A percentile compares a stretch with the other conserved stretches of the same genome.
Evolutionary conservation across 768 basidiomycete species (phyloP).

Genomic region (Multifurca ochricompacta): DNA sequence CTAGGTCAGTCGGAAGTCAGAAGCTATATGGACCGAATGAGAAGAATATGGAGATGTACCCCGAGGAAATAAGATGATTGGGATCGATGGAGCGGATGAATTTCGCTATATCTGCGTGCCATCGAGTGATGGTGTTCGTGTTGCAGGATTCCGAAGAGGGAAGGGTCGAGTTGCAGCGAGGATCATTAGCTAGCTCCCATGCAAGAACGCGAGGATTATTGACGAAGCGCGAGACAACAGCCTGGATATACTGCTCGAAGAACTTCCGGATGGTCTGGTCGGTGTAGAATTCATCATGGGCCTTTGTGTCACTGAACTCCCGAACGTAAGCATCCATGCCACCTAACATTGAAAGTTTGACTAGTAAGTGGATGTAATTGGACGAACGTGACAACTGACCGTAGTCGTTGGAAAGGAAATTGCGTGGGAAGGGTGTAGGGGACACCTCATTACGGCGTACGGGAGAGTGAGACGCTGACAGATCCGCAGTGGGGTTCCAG

Average conservation of each 20-base stretch:
- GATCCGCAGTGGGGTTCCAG: conserved; percentile 14
- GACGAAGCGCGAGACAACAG: conserved; percentile 14
- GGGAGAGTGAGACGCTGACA: background rate
- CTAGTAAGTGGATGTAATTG: background rate
- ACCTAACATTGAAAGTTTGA: conserved; percentile 23
- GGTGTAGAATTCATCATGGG: conserved; percentile 35
- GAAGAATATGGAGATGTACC: conserved; percentile 18
- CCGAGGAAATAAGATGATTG: conserved; percentile 33
- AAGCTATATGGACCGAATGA: background rate
- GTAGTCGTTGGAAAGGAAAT: conserved; percentile 27
- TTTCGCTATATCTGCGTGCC: conserved; percentile 28
- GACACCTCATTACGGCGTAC: conserved; percentile 3
- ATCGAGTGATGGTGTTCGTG: conserved; percentile 27
- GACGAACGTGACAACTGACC: conserved; percentile 17
- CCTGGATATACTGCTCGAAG: conserved; percentile 13
- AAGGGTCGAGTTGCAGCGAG: conserved; percentile 18
- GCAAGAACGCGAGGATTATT: conserved; percentile 9
- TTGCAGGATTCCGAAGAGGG: conserved; percentile 21
- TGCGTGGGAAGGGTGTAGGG: conserved; percentile 22
- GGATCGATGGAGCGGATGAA: conserved; percentile 24
- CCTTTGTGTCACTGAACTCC: conserved; percentile 24
- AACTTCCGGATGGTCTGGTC: conserved; percentile 24
- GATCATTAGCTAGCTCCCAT: conserved; percentile 22
- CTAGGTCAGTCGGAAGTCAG: background rate
- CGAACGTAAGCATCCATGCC: conserved; percentile 35